phyloP scores from a whole-genome alignment of 768 basidiomycete species.

The Lentinula sp. region DNA sequence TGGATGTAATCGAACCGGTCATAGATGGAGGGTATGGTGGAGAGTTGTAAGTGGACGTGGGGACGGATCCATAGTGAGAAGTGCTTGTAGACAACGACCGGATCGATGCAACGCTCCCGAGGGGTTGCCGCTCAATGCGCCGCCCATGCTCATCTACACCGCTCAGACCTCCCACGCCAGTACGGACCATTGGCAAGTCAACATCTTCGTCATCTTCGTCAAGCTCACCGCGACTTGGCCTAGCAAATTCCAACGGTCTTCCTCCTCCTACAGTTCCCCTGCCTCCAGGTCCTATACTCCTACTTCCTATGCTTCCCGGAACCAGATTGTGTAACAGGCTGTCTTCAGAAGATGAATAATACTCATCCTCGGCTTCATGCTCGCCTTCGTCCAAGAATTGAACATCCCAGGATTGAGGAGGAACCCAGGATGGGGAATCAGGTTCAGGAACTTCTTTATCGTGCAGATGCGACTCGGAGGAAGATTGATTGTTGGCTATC shows the following conservation, averaged over 20 bases:
- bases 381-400: conserved; percentile 23
- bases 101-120: neutral
- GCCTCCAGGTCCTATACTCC: neutral
- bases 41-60: neutral
- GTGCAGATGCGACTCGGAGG: neutral
- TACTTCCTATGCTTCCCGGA: neutral
- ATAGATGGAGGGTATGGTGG: neutral
- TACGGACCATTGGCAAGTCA: neutral
- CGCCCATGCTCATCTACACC: conserved; percentile 3
- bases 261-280: conserved; percentile 11
- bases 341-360: conserved; percentile 39
- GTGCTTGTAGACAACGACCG: neutral
- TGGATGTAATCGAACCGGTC: neutral
- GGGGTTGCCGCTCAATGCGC: neutral
- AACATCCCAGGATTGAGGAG: conserved; percentile 78
- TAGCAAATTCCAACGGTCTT: conserved; percentile 11
- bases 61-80: neutral
- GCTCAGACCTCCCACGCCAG: neutral
- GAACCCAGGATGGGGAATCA: conserved; percentile 44
- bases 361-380: conserved; percentile 32
- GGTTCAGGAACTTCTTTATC: neutral
- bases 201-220: neutral
- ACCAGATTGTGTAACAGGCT: conserved; percentile 10
- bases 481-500: neutral
- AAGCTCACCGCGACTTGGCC: neutral